These are phyloP conservation scores for Mantamonas sphyraenae DNA, from an alignment of 78 protist species.

Conservation along the genomic window DNA sequence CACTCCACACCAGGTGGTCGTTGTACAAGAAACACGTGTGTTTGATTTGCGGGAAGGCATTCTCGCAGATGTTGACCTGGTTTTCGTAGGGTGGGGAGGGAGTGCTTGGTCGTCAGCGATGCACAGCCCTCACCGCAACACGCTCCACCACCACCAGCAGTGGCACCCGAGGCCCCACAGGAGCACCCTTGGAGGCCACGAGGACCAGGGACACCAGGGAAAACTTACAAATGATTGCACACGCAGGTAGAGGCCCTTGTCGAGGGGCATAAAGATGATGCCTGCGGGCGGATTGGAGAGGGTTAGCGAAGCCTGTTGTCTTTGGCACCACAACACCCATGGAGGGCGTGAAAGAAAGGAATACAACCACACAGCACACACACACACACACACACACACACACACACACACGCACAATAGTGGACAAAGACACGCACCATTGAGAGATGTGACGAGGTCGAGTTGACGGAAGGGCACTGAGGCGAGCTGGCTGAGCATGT, in stretches of 20 bases:
- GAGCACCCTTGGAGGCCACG: too few relatives aligned
- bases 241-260: constrained; percentile 41
- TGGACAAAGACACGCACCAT: constrained; percentile 23
- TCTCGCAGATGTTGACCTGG: background rate
- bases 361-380: too few relatives aligned
- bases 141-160: too few relatives aligned
- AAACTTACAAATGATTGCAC: constrained; percentile 31
- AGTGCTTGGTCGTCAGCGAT: too few relatives aligned
- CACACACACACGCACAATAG: background rate
- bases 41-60: background rate
- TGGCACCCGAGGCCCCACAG: too few relatives aligned
- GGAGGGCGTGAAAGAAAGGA: background rate
- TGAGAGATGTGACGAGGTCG: constrained; percentile 37
- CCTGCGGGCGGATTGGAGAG: background rate
- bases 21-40: constrained; percentile 8
- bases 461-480: too few relatives aligned
- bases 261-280: constrained; percentile 49
- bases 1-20: constrained; percentile 24
- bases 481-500: too few relatives aligned
- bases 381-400: background rate
- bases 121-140: too few relatives aligned
- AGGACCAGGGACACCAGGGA: too few relatives aligned
- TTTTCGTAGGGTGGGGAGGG: too few relatives aligned
- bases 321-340: too few relatives aligned
- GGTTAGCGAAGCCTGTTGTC: too few relatives aligned